Evolutionary conservation across 768 basidiomycete genomes (phyloP).

Genomic region (Tylopilus cervinicoccineus): DNA sequence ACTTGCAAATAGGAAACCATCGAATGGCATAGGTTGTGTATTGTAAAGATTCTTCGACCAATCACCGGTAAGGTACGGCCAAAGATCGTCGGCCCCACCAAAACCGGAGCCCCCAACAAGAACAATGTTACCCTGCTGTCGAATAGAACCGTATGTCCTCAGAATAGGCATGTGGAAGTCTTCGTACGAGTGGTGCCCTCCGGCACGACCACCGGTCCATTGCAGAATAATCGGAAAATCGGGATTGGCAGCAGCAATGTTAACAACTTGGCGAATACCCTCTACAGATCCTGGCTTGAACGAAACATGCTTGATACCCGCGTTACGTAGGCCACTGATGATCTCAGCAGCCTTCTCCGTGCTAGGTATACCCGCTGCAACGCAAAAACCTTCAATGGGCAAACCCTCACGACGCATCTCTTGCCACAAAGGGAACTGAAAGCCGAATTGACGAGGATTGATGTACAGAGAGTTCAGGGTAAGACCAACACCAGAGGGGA

Average conservation of each 20-base stretch:
- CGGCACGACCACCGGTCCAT: conserved; percentile 99
- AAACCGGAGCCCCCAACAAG: conserved; percentile 96
- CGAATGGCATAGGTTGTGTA: conserved; percentile 95
- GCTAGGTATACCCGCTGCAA: conserved; percentile 94
- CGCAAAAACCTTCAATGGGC: conserved; percentile 98
- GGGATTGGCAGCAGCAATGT: conserved; percentile 90
- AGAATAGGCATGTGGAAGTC: conserved; percentile 98
- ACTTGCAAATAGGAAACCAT: conserved; percentile 93
- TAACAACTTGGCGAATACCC: conserved; percentile 95
- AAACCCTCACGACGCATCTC: conserved; percentile 94
- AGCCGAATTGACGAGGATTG: conserved; percentile 94
- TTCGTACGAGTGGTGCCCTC: conserved; percentile 97
- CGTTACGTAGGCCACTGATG: conserved; percentile 72
- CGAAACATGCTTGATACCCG: conserved; percentile 92
- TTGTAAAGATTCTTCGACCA: conserved; percentile 84
- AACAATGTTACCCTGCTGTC: conserved; percentile 82
- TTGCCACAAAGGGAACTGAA: conserved; percentile 98
- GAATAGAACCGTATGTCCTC: conserved; percentile 84
- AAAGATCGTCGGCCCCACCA: conserved; percentile 90
- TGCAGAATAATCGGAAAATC: conserved; percentile 97
- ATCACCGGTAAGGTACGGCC: conserved; percentile 95
- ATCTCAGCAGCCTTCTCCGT: conserved; percentile 98
- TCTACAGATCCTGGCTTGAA: conserved; percentile 99
- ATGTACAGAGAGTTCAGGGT: conserved; percentile 96
- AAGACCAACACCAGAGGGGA: conserved; percentile 86